Percentiles rank a stretch among this genome's conserved stretches.
Evolutionary conservation across 305 asterid genomes (phyloP).

Genomic region (Fraxinus paxiana): DNA sequence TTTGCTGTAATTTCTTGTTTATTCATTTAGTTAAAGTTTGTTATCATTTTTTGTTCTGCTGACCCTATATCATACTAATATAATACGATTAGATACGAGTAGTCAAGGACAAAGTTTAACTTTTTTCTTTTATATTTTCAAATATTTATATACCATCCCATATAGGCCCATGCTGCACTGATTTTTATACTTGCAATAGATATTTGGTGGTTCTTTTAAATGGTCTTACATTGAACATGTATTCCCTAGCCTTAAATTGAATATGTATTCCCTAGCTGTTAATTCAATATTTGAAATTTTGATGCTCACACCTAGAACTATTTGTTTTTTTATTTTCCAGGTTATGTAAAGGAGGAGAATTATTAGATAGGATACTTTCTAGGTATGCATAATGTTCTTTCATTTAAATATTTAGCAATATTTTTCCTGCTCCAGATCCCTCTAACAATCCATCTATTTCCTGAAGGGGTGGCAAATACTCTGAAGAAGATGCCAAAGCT

Average conservation of each 20-base stretch:
- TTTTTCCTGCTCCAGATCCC: constrained; percentile 4
- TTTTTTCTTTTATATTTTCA: neutral
- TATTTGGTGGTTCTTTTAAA: neutral
- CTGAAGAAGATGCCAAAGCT: constrained; percentile 75
- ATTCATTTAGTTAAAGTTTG: neutral
- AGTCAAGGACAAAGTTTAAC: neutral
- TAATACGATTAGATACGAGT: neutral
- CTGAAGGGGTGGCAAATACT: constrained; percentile 79
- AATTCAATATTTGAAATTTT: neutral
- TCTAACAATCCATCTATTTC: constrained; percentile 17
- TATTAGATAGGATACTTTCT: constrained; percentile 64
- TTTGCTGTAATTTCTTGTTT: neutral
- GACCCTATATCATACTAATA: neutral
- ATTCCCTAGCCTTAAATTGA: neutral
- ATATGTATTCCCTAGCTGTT: neutral
- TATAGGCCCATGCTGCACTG: neutral
- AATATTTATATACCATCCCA: neutral
- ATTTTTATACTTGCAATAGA: neutral
- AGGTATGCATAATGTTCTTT: constrained; percentile 33
- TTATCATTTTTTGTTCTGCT: neutral
- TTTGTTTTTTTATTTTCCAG: constrained; percentile 27
- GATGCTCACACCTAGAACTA: constrained; percentile 1
- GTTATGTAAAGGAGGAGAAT: constrained; percentile 78
- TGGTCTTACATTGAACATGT: neutral
- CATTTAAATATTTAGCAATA: neutral